Conservation (phyloP, 305 asterid genomes). For the Fraxinus velutina region DNA sequence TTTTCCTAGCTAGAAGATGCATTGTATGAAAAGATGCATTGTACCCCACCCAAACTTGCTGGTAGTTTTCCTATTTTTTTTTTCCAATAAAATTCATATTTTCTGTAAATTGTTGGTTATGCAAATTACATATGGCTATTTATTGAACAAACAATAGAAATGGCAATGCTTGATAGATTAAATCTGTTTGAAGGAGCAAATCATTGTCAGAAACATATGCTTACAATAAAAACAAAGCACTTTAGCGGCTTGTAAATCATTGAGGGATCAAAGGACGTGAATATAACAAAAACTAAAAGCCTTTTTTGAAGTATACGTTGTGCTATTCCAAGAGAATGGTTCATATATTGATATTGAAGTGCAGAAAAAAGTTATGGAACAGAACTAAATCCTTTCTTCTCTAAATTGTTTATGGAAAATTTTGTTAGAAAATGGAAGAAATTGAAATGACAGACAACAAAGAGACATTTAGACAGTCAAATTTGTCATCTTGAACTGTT, state of each 20-base stretch:
- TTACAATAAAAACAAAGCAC: neutral
- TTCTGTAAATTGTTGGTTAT: neutral
- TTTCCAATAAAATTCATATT: neutral
- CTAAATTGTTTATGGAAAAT: neutral
- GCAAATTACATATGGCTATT: neutral
- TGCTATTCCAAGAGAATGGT: neutral
- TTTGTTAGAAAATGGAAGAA: neutral
- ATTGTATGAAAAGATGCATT: neutral
- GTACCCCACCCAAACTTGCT: neutral
- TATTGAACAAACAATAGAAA: neutral
- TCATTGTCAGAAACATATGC: neutral
- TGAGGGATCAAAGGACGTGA: neutral
- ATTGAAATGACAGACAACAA: neutral
- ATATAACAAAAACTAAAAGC: neutral
- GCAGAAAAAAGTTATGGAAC: neutral
- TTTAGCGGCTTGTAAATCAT: neutral
- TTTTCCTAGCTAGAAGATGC: neutral
- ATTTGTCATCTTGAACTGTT: neutral
- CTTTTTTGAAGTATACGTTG: neutral
- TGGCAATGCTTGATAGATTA: neutral
- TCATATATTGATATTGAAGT: neutral
- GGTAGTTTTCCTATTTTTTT: neutral
- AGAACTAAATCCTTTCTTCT: neutral
- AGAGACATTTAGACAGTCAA: neutral
- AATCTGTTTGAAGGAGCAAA: neutral